Evolutionary conservation across 1,284 basidiomycete genomes (phyloP).

Genomic region (Ustilago bromivora): DNA sequence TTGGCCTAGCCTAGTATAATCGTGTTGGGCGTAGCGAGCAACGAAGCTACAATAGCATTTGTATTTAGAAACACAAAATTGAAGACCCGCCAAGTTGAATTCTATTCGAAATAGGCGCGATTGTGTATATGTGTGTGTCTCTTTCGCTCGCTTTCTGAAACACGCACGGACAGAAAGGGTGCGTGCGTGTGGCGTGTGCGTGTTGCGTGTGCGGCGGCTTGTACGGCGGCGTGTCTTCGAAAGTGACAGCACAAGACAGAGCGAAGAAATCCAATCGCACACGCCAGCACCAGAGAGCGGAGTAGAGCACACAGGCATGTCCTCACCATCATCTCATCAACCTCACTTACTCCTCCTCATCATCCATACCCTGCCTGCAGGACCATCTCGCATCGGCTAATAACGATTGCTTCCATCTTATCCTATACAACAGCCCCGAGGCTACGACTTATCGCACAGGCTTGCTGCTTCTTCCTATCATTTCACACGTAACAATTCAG

Average conservation of each 20-base stretch:
- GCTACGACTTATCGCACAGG: neutral
- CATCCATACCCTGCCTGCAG: neutral
- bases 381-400: neutral
- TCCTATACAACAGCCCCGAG: neutral
- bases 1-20: neutral
- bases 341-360: neutral
- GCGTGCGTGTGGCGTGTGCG: slow-evolving; percentile 10
- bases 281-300: neutral
- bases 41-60: slow-evolving; percentile 1
- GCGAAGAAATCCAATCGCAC: neutral
- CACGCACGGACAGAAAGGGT: slow-evolving; percentile 37
- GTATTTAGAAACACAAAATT: neutral
- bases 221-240: slow-evolving; percentile 13
- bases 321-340: neutral
- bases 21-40: neutral
- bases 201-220: slow-evolving; percentile 23
- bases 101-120: slow-evolving; percentile 3
- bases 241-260: slow-evolving; percentile 5
- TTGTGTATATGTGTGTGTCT: slow-evolving; percentile 5
- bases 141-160: slow-evolving; percentile 14
- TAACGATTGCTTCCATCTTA: neutral
- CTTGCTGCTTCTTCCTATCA: neutral
- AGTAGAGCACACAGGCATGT: neutral
- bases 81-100: neutral
- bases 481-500: neutral